Conservation (phyloP, 164 flowering plant species). For the Vitis riparia region DNA sequence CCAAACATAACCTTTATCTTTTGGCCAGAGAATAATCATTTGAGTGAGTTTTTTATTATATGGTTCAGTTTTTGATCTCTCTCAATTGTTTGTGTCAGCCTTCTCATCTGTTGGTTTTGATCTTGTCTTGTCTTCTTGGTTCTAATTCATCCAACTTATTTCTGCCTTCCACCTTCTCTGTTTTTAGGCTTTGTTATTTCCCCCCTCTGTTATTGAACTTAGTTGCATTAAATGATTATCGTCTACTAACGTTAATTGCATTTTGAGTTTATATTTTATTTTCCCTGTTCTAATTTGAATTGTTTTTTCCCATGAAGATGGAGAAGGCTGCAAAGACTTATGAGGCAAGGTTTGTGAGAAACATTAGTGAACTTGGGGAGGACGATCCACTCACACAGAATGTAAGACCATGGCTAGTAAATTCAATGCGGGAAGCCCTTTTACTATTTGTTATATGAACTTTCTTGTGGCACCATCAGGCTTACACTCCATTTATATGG, state of each 20-base stretch:
- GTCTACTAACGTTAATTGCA: not conserved
- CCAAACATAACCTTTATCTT: no score
- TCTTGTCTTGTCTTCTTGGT: not conserved
- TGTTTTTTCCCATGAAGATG: slow-evolving; percentile 49
- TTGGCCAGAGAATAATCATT: no score
- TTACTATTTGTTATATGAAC: not conserved
- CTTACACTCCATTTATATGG: not conserved
- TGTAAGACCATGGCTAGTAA: slow-evolving; percentile 34
- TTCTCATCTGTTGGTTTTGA: no score
- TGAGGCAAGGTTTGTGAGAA: slow-evolving; percentile 53
- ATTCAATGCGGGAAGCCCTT: not conserved
- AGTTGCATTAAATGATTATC: not conserved
- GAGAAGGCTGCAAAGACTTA: slow-evolving; percentile 43
- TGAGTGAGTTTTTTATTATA: no score
- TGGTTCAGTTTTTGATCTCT: no score
- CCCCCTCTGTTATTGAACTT: not conserved
- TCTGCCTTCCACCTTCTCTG: not conserved
- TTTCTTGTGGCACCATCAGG: not conserved
- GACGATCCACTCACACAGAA: slow-evolving; percentile 61
- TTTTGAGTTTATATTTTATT: not conserved
- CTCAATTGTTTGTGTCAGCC: no score
- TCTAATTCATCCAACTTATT: not conserved
- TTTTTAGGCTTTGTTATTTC: not conserved
- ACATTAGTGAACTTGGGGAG: slow-evolving; percentile 61
- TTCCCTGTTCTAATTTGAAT: slow-evolving; percentile 2